Base-by-base conservation (phyloP, 1,284 basidiomycete species). In the Clitocybe nebularis region DNA sequence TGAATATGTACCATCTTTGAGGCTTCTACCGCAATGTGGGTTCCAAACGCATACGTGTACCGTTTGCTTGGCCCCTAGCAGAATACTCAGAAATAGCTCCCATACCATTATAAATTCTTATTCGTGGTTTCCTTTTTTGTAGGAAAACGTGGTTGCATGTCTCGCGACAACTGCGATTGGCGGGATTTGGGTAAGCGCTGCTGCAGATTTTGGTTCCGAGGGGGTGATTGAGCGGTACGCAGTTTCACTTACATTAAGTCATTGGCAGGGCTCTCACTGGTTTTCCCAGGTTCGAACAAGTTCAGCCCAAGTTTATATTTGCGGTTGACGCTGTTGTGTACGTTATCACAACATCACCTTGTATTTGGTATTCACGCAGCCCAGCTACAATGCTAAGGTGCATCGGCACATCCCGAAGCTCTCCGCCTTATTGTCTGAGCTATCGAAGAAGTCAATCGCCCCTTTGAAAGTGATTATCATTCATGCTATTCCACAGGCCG, bases 161-260 rank as follows among this genome's bases (percentile, higher is more conserved):
- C 72, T 94, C 9, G 87, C 90, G 1, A 77, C 87, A 9, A 72
- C 83, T 24, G 84, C 87, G 16, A 69, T 90, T 45, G 87, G 80
- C 36, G 79, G 73, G n/a, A 82, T 89, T 14, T 90, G 86, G 86
- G 82, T 86, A 38, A 85, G 83, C 49, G 88, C 87, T n/a, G 88
- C 90, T 3, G 81, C 89, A 7, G 91, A 94, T 61, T 93, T 93
- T 66, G 90, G 86, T 9, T 73, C 87, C 11, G 78, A 84, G 50
- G 90, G 89, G 4, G 87, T 91, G 1, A 69, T 89, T 36, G 90
- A 93, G 65, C 75, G 91, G 75, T 79, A 54, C 52, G 64, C 56
- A 9, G 28, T 36, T 41, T 40, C 38, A 43, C 35, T 48, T 49
- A 17, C 36, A 34, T 29, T 8, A 16, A 3, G 23, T 26, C 25